A percentile compares a stretch with the other conserved stretches of the same genome.
Evolutionary conservation across 176 grass and related monocot genomes (phyloP).

Genomic region (Carex myosuroides): DNA sequence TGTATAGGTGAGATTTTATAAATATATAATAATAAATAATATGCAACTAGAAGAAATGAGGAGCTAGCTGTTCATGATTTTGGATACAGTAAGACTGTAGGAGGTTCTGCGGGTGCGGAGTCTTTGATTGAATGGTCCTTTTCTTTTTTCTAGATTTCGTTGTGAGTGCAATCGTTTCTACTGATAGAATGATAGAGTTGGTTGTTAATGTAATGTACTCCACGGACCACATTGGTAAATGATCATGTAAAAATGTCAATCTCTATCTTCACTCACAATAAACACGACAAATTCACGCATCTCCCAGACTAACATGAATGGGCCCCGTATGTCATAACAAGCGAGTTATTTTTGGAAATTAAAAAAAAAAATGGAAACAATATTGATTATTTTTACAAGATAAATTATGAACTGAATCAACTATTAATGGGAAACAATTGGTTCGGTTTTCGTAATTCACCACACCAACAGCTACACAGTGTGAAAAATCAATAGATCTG

Average conservation of each 20-base stretch:
- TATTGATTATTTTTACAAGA: too few relatives aligned
- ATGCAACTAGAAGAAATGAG: not conserved
- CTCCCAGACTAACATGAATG: not conserved
- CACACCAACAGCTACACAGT: too few relatives aligned
- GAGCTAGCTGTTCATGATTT: not conserved
- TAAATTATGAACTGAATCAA: too few relatives aligned
- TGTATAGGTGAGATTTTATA: not conserved
- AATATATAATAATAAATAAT: not conserved
- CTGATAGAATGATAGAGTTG: not conserved
- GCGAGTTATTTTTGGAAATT: not conserved
- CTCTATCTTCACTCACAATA: not conserved
- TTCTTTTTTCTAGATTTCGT: not conserved
- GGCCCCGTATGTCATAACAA: not conserved
- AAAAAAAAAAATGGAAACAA: too few relatives aligned
- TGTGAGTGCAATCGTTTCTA: not conserved
- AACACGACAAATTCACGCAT: not conserved
- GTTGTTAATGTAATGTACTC: not conserved
- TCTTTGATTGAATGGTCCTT: not conserved
- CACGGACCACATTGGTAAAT: not conserved
- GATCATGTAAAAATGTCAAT: not conserved
- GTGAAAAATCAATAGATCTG: too few relatives aligned
- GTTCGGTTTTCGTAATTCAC: too few relatives aligned
- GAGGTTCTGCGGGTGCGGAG: not conserved
- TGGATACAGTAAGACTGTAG: not conserved
- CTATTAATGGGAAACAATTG: too few relatives aligned